These are phyloP conservation scores for Eucalyptus coolabah DNA, from an alignment of 345 rosid species.

Conservation along the genomic window DNA sequence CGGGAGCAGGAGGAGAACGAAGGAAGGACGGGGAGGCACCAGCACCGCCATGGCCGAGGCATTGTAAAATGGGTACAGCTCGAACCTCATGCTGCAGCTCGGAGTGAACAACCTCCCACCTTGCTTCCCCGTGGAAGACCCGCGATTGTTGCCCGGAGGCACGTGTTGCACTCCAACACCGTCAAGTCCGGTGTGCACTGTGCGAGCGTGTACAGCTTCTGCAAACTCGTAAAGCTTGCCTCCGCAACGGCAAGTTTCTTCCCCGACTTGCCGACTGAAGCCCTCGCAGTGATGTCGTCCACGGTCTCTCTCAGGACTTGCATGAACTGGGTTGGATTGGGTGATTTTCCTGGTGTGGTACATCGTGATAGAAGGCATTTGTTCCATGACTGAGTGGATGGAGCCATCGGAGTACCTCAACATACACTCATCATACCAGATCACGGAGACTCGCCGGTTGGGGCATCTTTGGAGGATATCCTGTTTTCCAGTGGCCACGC, in stretches of 20 bases:
- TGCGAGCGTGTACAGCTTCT: slow-evolving; percentile 24
- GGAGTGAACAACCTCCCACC: background rate
- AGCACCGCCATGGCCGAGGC: background rate
- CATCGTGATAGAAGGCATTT: accelerated
- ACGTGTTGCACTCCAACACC: slow-evolving; percentile 1
- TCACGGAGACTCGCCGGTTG: background rate
- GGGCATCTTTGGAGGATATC: slow-evolving; percentile 16
- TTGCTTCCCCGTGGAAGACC: background rate
- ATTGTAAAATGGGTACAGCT: background rate
- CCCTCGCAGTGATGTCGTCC: background rate
- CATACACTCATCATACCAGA: slow-evolving; percentile 20
- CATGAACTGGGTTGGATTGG: background rate
- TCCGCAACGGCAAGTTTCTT: slow-evolving; percentile 15
- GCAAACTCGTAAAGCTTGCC: background rate
- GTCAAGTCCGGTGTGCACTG: slow-evolving; percentile 54
- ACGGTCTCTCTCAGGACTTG: background rate
- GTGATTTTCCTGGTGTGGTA: background rate
- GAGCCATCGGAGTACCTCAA: slow-evolving; percentile 4
- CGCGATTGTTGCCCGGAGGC: background rate
- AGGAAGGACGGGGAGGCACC: background rate
- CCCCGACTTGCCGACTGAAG: background rate
- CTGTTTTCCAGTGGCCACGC: background rate
- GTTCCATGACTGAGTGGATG: background rate
- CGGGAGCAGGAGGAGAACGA: background rate
- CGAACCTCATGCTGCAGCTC: background rate